Conservation (phyloP, 2,329 filamentous ascomycete genomes). For the Dothideomycetes sp. region DNA sequence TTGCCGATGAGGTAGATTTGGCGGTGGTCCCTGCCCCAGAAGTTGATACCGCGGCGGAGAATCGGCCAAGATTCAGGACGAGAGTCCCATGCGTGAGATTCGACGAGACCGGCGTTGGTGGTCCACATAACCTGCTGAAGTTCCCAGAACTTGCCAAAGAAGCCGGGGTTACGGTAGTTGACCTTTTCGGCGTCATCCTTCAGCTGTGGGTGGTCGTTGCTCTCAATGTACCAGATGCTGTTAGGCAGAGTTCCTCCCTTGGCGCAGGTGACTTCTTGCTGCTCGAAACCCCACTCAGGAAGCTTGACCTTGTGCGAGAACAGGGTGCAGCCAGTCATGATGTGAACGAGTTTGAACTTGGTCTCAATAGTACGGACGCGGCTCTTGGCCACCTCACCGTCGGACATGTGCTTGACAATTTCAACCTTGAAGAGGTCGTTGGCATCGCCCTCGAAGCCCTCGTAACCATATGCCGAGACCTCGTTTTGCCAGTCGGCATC, state of each 20-base stretch:
- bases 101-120: constrained; percentile 90
- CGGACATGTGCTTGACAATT: constrained; percentile 83
- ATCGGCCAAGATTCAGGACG: constrained; percentile 89
- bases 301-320: constrained; percentile 99
- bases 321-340: constrained; percentile 92
- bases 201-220: constrained; percentile 74
- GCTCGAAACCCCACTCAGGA: constrained; percentile 93
- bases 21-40: constrained; percentile 90
- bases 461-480: constrained; percentile 84
- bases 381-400: constrained; percentile 67
- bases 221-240: constrained; percentile 93
- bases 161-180: constrained; percentile 89
- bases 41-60: constrained; percentile 91
- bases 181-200: constrained; percentile 75
- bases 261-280: constrained; percentile 98
- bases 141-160: constrained; percentile 97
- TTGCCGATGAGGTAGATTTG: constrained; percentile 97
- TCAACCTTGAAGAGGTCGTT: constrained; percentile 94
- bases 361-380: constrained; percentile 88
- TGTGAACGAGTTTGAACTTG: constrained; percentile 88
- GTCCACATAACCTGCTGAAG: constrained; percentile 98
- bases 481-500: constrained; percentile 57
- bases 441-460: constrained; percentile 92
- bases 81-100: constrained; percentile 97
- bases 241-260: constrained; percentile 86